phyloP scores from a whole-genome alignment of 805 yeast species.

The Kuraishia floccosa region DNA sequence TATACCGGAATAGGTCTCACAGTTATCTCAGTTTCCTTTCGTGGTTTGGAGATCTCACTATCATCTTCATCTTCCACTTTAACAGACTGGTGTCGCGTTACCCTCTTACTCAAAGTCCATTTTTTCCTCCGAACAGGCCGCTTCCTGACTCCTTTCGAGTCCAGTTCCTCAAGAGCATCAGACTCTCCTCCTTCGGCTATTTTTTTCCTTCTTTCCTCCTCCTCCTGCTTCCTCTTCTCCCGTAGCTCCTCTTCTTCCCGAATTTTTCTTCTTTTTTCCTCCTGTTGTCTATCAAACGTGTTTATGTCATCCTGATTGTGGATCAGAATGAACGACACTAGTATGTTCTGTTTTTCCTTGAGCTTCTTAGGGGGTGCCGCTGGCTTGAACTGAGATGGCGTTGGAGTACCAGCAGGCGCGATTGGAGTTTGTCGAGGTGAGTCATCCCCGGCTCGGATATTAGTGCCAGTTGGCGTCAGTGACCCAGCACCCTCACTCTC shows the following conservation, averaged over 20 bases:
- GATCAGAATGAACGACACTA: constrained; percentile 36
- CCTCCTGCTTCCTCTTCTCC: constrained; percentile 12
- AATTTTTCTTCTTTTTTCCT: constrained; percentile 8
- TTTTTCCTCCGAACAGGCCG: constrained; percentile 9
- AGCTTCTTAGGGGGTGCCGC: too few species aligned
- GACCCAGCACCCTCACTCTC: background rate
- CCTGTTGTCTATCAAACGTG: constrained; percentile 25
- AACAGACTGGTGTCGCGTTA: constrained; percentile 10
- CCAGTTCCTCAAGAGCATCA: constrained; percentile 14
- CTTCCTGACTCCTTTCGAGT: constrained; percentile 1
- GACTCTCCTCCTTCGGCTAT: constrained; percentile 13
- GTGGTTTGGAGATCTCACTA: constrained; percentile 5
- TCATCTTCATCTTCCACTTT: constrained; percentile 11
- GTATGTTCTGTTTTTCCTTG: constrained; percentile 19
- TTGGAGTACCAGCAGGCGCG: background rate
- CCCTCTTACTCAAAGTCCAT: constrained; percentile 17
- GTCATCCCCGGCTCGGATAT: too few species aligned
- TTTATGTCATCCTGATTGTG: constrained; percentile 40
- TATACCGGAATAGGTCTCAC: constrained; percentile 31
- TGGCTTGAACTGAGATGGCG: background rate
- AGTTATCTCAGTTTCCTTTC: background rate
- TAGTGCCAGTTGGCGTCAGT: background rate
- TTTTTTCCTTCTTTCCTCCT: constrained; percentile 9
- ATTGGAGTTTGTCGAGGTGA: too few species aligned
- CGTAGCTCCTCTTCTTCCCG: constrained; percentile 13